Conservation (phyloP, 345 rosid species). For the Geranium rotundifolium region DNA sequence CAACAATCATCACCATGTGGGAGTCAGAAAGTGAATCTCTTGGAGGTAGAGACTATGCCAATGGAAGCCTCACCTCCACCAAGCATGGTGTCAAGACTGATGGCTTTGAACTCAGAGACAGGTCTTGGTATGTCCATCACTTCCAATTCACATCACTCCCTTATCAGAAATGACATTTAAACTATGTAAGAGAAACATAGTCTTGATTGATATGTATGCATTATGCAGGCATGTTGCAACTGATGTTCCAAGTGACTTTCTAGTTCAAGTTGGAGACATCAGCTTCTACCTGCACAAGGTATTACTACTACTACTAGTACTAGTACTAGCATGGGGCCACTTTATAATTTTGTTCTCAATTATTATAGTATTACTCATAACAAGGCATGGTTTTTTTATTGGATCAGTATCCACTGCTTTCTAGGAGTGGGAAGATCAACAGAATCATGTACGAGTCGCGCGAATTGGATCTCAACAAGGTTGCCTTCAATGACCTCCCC, state of each 20-base stretch:
- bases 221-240: conserved; percentile 70
- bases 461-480: conserved; percentile 41
- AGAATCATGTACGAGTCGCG: conserved; percentile 73
- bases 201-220: neutral
- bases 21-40: conserved; percentile 67
- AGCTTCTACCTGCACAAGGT: conserved; percentile 93
- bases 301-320: conserved; percentile 1
- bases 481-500: conserved; percentile 63
- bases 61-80: conserved; percentile 54
- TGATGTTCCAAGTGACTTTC: conserved; percentile 83
- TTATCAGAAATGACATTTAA: neutral
- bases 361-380: neutral
- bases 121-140: conserved; percentile 54
- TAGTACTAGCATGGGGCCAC: too few relatives aligned
- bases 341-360: too few relatives aligned
- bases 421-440: conserved; percentile 89
- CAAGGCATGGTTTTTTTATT: conserved; percentile 3
- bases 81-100: conserved; percentile 65
- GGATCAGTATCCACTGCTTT: conserved; percentile 73
- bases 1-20: conserved; percentile 46
- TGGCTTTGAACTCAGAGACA: conserved; percentile 79
- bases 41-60: conserved; percentile 60
- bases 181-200: neutral
- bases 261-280: conserved; percentile 61
- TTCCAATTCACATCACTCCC: neutral